Base-by-base conservation (phyloP, 495 filamentous ascomycete genomes). In the Aspergillus affinis region DNA sequence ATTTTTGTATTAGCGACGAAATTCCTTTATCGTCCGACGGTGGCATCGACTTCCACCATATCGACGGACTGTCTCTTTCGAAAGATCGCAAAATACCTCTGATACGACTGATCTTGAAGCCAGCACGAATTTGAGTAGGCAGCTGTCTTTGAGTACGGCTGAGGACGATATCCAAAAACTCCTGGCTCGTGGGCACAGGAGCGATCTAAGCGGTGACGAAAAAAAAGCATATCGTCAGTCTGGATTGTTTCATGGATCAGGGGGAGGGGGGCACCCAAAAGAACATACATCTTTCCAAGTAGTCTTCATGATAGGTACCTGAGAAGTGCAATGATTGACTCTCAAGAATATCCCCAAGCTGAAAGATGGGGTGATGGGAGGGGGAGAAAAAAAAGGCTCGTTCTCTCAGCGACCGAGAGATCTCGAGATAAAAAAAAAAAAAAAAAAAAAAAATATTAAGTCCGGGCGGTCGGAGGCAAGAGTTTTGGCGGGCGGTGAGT, bases 111-210 rank as follows among this genome's bases (percentile, higher is more conserved):
- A 98, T 98, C 75, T 97, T 90, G 81, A 98, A 98, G 59, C 94
- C 94, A 51, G 92, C 82, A 67, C 94, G 86, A 67, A 98, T 98
- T 78, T 97, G 93, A 27, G 94, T 98, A 15, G 94, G 94, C 55
- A 98, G 79, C 54, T 93, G 88, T 69, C 94, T 83, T 84, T 98
- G 94, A 19, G 95, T 98, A 63, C 93, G 83, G 64, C 89, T 93
- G 60, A 98, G 85, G 64, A 98, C 92, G 67, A 98, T 96, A 74
- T 98, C 94, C 61, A 98, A 81, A 69, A 98, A 98, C 76, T 98
- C 94, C 78, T 95, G 87, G 69, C 84, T 88, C 63, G 90, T 96
- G 30, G 94, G 94, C 63, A 98, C 94, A 59, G 95, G 93, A 51
- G 88, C 84, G 69, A 95, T 95, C 75, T 81, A 68, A 70, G 71